Conservation (phyloP, 2,329 filamentous ascomycete species). For the Fragosphaeria purpurea region DNA sequence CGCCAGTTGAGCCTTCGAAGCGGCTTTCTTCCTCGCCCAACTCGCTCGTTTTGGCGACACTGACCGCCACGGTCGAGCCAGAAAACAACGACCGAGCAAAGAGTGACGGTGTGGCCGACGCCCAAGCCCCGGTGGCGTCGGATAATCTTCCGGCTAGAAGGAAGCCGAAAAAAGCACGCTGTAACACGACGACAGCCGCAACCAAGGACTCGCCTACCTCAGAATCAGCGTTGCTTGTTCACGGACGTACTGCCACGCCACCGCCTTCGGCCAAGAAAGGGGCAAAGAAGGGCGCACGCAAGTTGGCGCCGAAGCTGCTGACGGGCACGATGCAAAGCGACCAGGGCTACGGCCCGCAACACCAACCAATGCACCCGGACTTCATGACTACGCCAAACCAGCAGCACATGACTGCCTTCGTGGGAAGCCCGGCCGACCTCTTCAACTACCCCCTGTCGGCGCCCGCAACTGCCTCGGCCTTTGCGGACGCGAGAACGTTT, state of each 20-base stretch:
- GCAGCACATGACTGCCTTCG: constrained; percentile 35
- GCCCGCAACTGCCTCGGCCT: constrained; percentile 37
- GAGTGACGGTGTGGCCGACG: too few relatives aligned
- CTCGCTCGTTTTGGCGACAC: constrained; percentile 24
- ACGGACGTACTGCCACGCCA: constrained; percentile 47
- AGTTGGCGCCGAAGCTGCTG: constrained; percentile 40
- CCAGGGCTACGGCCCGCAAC: constrained; percentile 38
- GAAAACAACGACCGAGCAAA: too few relatives aligned
- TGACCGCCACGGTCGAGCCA: constrained; percentile 10
- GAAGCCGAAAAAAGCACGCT: constrained; percentile 33
- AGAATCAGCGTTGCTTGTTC: constrained; percentile 19
- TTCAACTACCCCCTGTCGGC: constrained; percentile 53
- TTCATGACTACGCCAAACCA: constrained; percentile 41
- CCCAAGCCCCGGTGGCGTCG: too few relatives aligned
- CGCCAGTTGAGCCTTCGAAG: constrained; percentile 49
- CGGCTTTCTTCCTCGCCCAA: constrained; percentile 49
- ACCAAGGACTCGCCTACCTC: not conserved
- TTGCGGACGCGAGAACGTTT: constrained; percentile 34
- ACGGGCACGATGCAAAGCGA: constrained; percentile 47
- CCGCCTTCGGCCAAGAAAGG: constrained; percentile 48
- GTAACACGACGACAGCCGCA: constrained; percentile 25
- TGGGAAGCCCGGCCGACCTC: constrained; percentile 41
- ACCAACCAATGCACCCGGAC: constrained; percentile 19
- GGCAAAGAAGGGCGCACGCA: constrained; percentile 43
- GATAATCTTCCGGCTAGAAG: too few relatives aligned